phyloP scores from a whole-genome alignment of 345 rosid genomes.

The Bretschneidera sinensis region DNA sequence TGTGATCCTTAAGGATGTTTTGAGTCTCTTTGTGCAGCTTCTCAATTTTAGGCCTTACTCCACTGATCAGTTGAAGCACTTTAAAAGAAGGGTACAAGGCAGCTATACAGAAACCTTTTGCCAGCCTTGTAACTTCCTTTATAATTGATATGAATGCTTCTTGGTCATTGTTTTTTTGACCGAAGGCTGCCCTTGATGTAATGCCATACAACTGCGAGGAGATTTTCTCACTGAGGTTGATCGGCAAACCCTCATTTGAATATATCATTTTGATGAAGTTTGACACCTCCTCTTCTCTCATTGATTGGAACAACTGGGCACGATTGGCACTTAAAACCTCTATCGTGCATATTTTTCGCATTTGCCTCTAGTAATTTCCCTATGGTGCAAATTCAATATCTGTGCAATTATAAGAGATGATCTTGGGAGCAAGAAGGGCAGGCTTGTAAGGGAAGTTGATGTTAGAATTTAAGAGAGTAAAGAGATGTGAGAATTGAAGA shows the following conservation, averaged over 20 bases:
- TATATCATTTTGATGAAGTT: too few species aligned
- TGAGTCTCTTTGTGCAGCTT: constrained; percentile 17
- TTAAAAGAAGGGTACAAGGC: constrained; percentile 29
- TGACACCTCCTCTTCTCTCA: too few species aligned
- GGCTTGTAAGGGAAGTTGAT: constrained; percentile 29
- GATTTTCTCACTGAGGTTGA: too few species aligned
- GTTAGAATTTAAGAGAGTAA: too few species aligned
- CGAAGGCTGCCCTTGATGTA: constrained; percentile 27
- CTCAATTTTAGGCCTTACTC: constrained; percentile 15
- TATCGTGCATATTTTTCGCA: neutral
- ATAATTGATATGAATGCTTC: constrained; percentile 9
- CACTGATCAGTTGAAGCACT: constrained; percentile 12
- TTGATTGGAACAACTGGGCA: constrained; percentile 14
- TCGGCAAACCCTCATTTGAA: too few species aligned
- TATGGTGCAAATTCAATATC: too few species aligned
- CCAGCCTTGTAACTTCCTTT: neutral
- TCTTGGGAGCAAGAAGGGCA: constrained; percentile 8
- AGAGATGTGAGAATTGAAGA: too few species aligned
- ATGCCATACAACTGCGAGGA: too few species aligned
- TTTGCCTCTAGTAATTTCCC: constrained; percentile 8
- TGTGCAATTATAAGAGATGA: too few species aligned
- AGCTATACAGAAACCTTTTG: constrained; percentile 20
- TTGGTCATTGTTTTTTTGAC: constrained; percentile 19
- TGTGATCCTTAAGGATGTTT: constrained; percentile 24
- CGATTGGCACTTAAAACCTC: constrained; percentile 5